Conservation (phyloP, 805 yeast species). For the Myxozyma geophila region DNA sequence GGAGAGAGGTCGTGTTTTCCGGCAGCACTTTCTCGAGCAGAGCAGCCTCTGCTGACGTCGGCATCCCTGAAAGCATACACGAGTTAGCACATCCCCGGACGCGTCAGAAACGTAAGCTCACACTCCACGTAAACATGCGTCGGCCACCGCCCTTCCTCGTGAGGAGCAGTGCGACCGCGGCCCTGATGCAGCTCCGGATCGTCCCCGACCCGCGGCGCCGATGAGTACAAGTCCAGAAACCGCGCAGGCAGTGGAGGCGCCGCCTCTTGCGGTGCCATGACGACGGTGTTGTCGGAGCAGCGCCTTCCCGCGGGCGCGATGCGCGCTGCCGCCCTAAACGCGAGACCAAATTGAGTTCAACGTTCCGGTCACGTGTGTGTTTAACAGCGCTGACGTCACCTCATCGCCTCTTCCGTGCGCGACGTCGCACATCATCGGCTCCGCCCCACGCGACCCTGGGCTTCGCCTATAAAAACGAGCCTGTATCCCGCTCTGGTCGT, state of each 20-base stretch:
- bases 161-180: conserved; percentile 25
- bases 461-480: not conserved
- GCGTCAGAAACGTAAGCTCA: not conserved
- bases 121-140: conserved; percentile 33
- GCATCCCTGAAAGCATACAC: conserved; percentile 14
- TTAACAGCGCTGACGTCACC: conserved; percentile 10
- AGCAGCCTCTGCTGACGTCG: conserved; percentile 4
- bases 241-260: conserved; percentile 33
- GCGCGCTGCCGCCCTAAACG: not conserved
- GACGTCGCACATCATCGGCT: no score
- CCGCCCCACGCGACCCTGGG: no score
- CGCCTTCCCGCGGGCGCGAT: no score
- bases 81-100: not conserved
- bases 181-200: conserved; percentile 32
- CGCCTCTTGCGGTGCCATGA: conserved; percentile 3
- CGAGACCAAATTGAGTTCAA: not conserved
- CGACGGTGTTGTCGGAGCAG: not conserved
- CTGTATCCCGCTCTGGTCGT: not conserved
- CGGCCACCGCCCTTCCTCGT: conserved; percentile 32
- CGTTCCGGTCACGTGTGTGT: not conserved
- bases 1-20: conserved; percentile 17
- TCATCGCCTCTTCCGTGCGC: conserved; percentile 5
- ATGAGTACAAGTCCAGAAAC: conserved; percentile 28
- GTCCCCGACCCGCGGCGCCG: conserved; percentile 31
- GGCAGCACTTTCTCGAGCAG: conserved; percentile 18